These are phyloP conservation scores for Anisodus tanguticus DNA, from an alignment of 257 asterid genomes.

Conservation along the genomic window DNA sequence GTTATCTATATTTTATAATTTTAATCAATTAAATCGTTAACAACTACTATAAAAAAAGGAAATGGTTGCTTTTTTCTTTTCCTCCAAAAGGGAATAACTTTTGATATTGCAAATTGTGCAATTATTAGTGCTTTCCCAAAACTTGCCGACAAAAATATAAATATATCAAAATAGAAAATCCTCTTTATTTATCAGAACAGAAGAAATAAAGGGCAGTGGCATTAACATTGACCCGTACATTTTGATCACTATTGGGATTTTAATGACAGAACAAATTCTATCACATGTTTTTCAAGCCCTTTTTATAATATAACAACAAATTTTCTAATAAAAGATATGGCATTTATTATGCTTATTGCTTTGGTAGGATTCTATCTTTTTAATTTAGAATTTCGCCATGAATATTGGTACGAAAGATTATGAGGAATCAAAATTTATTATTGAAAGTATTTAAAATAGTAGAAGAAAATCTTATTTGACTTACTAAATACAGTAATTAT, in stretches of 20 bases:
- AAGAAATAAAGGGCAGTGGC: neutral
- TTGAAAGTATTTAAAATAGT: neutral
- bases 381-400: neutral
- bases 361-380: conserved; percentile 15
- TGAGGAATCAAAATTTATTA: neutral
- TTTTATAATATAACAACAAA: neutral
- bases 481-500: neutral
- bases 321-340: neutral
- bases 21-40: neutral
- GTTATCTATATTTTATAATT: neutral
- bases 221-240: neutral
- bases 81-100: neutral
- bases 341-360: neutral
- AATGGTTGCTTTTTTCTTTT: neutral
- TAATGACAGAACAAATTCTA: neutral
- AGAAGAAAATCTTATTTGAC: neutral
- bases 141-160: conserved; percentile 25
- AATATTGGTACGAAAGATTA: neutral
- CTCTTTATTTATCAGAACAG: neutral
- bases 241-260: neutral
- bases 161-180: neutral
- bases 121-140: conserved; percentile 1
- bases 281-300: neutral
- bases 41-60: neutral
- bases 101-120: conserved; percentile 5